Evolutionary conservation across 768 basidiomycete genomes (phyloP), one percentile per base, ranked within the genome.

Genomic region (Pleurotus citrinopileatus): DNA sequence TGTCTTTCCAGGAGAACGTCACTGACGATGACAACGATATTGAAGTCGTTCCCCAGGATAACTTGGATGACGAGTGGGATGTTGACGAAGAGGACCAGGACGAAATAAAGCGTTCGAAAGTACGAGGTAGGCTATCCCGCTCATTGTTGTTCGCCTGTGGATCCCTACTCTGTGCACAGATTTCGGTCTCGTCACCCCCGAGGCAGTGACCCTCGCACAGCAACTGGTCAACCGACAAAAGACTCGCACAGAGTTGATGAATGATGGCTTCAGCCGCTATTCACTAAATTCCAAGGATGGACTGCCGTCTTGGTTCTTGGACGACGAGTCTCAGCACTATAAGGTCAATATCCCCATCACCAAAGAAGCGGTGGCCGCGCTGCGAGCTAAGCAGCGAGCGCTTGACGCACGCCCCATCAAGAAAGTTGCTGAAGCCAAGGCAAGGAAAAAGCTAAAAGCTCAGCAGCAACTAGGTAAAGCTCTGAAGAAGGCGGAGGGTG

Each of bases 401-500:
- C 76, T 99, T 45, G 94, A 99, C 66, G 94, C 96, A 1, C 84
- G 97, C 22, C 97, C 97, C 15, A 98, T 99, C 73, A 98, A 97
- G 75, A 99, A 99, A 77, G 83, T 98, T 5, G 97, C 96, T 7
- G 97, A 98, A 71, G 97, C 97, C 12, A 98, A 98, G 70, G 94
- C 93, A 25, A 82, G 97, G 57, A 99, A 99, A 73, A 98, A 98
- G 73, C 73, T 91, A 65, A 92, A 87, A 70, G 92, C 94, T 9
- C 78, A 81, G 10, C 89, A 90, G 60, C 79, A 86, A 43, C 72
- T 98, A 10, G 92, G 95, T 62, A 96, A 93, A 69, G 91, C 93
- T 8, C 82, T 92, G 81, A 96, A 92, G 75, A 98, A 94, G 71
- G 97, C 95, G 2, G 94, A 98, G 63, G 94, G 92, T 44, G 84